phyloP scores from a whole-genome alignment of 345 rosid genomes.

The Lenwebbia sp. region DNA sequence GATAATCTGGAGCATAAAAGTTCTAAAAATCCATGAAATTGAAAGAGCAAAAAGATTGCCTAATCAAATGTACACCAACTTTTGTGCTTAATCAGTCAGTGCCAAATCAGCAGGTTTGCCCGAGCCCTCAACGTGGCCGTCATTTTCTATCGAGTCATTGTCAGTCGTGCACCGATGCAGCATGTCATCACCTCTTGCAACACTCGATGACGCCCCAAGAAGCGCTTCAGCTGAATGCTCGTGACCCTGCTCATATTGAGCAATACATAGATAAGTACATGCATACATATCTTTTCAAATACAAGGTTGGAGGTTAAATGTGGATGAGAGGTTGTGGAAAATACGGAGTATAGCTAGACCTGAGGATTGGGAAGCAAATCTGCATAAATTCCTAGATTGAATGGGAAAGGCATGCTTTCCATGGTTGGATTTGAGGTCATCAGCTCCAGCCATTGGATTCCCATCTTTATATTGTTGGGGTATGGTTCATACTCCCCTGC shows the following conservation, averaged over 20 bases:
- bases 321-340: background rate
- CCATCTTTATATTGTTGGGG: background rate
- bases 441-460: background rate
- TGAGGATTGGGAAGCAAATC: background rate
- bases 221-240: background rate
- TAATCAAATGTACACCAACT: background rate
- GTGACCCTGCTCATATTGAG: background rate
- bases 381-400: background rate
- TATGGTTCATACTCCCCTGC: no score
- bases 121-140: background rate
- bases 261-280: background rate
- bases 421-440: background rate
- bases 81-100: background rate
- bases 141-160: background rate
- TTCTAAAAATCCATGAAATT: background rate
- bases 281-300: background rate
- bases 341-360: background rate
- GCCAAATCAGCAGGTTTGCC: background rate
- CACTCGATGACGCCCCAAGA: background rate
- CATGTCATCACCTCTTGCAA: background rate
- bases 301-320: background rate
- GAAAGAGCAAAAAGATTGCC: background rate
- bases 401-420: background rate
- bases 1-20: background rate
- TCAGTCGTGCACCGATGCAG: background rate